Evolutionary conservation across 441 rosid species (phyloP).

Genomic region (Corymbia calophylla): DNA sequence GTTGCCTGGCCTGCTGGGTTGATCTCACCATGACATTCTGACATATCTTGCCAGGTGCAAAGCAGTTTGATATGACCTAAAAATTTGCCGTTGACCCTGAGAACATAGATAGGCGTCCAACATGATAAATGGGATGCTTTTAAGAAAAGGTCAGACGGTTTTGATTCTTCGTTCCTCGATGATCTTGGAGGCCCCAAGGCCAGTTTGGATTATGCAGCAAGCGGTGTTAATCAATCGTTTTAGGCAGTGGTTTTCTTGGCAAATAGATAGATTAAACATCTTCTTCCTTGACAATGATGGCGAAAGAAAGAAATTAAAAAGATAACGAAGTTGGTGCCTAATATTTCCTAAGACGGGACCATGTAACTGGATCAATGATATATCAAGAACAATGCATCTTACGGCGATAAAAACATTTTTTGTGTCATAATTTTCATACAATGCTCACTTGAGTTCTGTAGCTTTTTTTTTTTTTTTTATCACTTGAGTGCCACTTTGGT

Average conservation of each 20-base stretch:
- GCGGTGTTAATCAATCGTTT: background rate
- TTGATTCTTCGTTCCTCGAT: background rate
- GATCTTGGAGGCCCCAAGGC: background rate
- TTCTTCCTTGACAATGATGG: background rate
- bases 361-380: background rate
- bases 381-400: background rate
- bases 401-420: rapidly evolving
- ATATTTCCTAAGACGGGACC: background rate
- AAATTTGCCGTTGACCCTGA: background rate
- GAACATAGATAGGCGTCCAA: background rate
- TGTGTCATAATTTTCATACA: background rate
- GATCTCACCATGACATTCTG: background rate
- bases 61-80: background rate
- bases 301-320: background rate
- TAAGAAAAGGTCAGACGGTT: background rate
- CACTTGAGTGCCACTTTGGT: background rate
- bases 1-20: background rate
- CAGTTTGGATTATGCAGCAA: background rate
- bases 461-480: background rate
- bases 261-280: background rate
- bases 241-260: background rate
- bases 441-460: rapidly evolving
- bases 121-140: background rate
- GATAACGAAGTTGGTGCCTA: background rate
- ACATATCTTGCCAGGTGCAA: background rate